Evolutionary conservation across 768 basidiomycete species (phyloP).

Genomic region (Tulasnella sp.): DNA sequence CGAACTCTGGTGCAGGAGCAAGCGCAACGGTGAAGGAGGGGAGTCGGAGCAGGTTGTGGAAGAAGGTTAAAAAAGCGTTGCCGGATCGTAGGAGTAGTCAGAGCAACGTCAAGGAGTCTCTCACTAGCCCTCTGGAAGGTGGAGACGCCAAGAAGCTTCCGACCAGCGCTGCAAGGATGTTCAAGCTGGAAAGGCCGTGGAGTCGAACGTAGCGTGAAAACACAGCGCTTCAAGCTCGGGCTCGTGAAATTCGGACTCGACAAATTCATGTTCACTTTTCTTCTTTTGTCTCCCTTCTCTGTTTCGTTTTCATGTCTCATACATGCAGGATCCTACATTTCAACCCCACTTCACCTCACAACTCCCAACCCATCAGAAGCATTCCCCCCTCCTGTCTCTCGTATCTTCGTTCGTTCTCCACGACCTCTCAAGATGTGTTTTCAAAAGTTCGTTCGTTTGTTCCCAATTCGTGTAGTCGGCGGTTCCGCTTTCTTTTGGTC

Average conservation of each 20-base stretch:
- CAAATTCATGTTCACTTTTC: not conserved
- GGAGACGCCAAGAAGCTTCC: not conserved
- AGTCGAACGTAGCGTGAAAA: not conserved
- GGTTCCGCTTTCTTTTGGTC: not conserved
- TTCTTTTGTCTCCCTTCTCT: not conserved
- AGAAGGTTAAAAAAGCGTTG: not conserved
- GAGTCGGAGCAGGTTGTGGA: not conserved
- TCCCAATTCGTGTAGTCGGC: no score
- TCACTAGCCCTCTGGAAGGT: not conserved
- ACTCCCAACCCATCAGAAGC: no score
- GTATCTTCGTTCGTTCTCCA: not conserved
- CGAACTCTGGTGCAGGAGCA: not conserved
- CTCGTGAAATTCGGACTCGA: not conserved
- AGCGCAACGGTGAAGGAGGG: not conserved
- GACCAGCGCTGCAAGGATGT: not conserved
- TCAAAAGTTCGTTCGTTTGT: not conserved
- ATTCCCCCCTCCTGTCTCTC: not conserved
- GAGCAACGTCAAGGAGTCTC: not conserved
- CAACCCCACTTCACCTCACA: not conserved
- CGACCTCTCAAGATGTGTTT: not conserved
- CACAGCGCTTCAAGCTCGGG: no score
- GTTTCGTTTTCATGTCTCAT: not conserved
- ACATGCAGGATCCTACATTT: not conserved
- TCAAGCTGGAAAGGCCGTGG: not conserved
- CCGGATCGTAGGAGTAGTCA: not conserved